Evolutionary conservation across 768 basidiomycete species (phyloP).

Genomic region (Agaricus subrufescens): DNA sequence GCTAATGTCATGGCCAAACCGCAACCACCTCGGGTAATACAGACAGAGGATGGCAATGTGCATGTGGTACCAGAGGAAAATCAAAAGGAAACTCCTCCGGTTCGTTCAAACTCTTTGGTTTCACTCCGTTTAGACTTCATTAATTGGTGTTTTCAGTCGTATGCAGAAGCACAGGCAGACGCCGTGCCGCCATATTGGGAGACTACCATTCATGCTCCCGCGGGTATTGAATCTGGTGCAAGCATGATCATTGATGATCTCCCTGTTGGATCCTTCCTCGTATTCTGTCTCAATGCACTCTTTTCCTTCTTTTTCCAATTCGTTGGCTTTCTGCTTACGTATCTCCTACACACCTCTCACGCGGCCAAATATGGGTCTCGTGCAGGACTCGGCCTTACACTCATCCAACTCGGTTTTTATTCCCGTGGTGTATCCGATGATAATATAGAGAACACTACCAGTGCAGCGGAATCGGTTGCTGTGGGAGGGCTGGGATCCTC

Average conservation of each 20-base stretch:
- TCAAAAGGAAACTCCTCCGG: slow-evolving; percentile 83
- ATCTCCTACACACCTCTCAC: slow-evolving; percentile 87
- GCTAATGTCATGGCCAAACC: slow-evolving; percentile 94
- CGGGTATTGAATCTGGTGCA: slow-evolving; percentile 36
- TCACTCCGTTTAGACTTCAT: neutral
- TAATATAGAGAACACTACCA: slow-evolving; percentile 12
- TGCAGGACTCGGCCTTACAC: slow-evolving; percentile 90
- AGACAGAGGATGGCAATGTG: slow-evolving; percentile 48
- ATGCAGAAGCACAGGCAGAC: slow-evolving; percentile 83
- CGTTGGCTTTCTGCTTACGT: slow-evolving; percentile 88
- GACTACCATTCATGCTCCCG: slow-evolving; percentile 85
- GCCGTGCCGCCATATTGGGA: slow-evolving; percentile 97
- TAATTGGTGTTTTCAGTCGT: slow-evolving; percentile 49
- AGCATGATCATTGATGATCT: slow-evolving; percentile 89
- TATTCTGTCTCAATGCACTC: slow-evolving; percentile 76
- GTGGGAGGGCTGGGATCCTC: neutral
- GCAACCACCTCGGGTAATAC: slow-evolving; percentile 36
- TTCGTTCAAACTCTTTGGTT: slow-evolving; percentile 32
- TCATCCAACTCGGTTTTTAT: slow-evolving; percentile 90
- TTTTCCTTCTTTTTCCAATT: slow-evolving; percentile 97
- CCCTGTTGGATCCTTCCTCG: slow-evolving; percentile 70
- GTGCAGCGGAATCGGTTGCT: neutral
- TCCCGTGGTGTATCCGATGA: slow-evolving; percentile 40
- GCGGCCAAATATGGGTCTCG: slow-evolving; percentile 92
- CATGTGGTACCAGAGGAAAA: slow-evolving; percentile 74